Evolutionary conservation across 2,329 filamentous ascomycete genomes (phyloP), one percentile per base, ranked within the genome.

Genomic region (Colletotrichum musae): DNA sequence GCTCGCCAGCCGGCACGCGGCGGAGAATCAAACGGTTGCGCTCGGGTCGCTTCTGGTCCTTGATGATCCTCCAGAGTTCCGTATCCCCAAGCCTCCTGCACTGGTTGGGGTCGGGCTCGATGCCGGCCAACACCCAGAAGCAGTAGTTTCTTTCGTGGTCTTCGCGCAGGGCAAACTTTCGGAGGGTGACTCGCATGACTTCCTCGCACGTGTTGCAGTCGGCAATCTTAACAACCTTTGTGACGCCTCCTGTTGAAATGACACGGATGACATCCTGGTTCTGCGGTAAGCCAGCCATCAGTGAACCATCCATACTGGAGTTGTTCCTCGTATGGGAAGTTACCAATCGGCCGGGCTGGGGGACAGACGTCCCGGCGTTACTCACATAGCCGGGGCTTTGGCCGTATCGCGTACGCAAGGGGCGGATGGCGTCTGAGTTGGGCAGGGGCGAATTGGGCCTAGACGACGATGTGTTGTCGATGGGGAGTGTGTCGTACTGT

Each of bases 81-180:
- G 90, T 91, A 76, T 99, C 96, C 41, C 92, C 91, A 47, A 98
- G 86, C 58, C 93, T 91, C 70, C 94, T 91, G 78, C 94, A 97
- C 76, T 94, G 91, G 58, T 87, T 88, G 36, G 94, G 92, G 73
- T 96, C 92, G 2, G 95, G 91, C 56, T 98, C 94, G 47, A 94
- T 85, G 58, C 95, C 95, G 73, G 94, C 92, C 68, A 98, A 86
- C 1, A 97, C 92, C 85, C 96, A 98, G 83, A 99, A 98, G 83
- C 95, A 98, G 82, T 97, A 98, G 77, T 97, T 97, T 75, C 94
- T 90, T 78, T 96, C 93, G 76, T 98, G 94, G 71, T 95, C 93
- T 77, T 97, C 94, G 24, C 94, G 93, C 36, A 97, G 87, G 48
- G 91, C 91, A 72, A 97, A 93, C 79, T 98, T 98, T 73, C 92